A percentile compares a stretch with the other conserved stretches of the same genome.
These are phyloP conservation scores for Hypoxylon perforatum DNA, from an alignment of 495 filamentous ascomycete genomes.

Conservation along the genomic window DNA sequence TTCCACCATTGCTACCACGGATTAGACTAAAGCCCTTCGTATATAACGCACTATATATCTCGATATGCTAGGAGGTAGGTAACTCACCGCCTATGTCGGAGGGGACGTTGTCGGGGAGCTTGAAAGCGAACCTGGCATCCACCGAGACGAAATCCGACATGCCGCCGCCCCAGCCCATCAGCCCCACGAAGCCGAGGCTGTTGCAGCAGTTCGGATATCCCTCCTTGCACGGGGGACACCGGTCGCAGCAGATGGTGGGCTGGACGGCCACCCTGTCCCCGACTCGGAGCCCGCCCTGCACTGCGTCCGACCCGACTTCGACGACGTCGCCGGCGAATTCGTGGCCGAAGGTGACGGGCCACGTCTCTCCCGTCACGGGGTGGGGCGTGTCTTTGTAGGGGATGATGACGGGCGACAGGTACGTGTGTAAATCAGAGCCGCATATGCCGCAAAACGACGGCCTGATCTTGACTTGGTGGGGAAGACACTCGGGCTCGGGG, in stretches of 20 bases:
- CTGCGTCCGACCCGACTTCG: constrained; percentile 66
- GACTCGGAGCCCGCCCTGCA: constrained; percentile 57
- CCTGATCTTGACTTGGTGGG: constrained; percentile 53
- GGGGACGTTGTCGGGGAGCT: constrained; percentile 60
- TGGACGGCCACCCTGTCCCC: constrained; percentile 67
- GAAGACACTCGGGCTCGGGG: constrained; percentile 41
- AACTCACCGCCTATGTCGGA: constrained; percentile 57
- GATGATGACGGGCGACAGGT: constrained; percentile 64
- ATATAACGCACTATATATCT: background rate
- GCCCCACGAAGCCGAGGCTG: constrained; percentile 68
- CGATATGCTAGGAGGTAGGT: too few relatives aligned
- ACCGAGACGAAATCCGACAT: constrained; percentile 66
- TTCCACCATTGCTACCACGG: constrained; percentile 62
- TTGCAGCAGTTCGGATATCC: constrained; percentile 68
- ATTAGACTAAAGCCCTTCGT: background rate
- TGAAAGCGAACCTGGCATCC: constrained; percentile 54
- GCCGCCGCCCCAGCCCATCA: constrained; percentile 69
- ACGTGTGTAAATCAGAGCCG: constrained; percentile 70
- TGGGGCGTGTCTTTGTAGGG: constrained; percentile 62
- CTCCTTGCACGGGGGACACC: constrained; percentile 62
- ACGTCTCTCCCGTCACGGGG: background rate
- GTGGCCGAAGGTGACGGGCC: constrained; percentile 66
- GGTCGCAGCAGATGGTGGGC: constrained; percentile 69
- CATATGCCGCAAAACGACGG: constrained; percentile 69
- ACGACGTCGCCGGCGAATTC: constrained; percentile 70